Evolutionary conservation across 2,329 filamentous ascomycete species (phyloP).

Genomic region (Exophiala xenobiotica): DNA sequence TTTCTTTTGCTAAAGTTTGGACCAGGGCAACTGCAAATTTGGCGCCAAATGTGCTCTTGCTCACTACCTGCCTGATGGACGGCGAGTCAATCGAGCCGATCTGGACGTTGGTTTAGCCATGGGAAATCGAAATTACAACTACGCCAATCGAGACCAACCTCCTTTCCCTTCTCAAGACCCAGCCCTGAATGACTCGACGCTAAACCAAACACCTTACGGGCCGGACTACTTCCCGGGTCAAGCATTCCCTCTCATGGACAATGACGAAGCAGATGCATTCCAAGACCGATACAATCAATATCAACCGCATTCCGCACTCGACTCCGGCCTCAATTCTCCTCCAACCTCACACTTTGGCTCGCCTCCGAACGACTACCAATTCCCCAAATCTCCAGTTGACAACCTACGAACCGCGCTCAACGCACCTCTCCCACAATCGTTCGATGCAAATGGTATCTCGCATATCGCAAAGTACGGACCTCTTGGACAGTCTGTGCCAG

Average conservation of each 20-base stretch:
- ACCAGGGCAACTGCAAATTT: constrained; percentile 98
- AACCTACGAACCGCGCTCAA: constrained; percentile 77
- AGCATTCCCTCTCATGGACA: constrained; percentile 43
- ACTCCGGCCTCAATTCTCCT: constrained; percentile 59
- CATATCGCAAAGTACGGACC: constrained; percentile 86
- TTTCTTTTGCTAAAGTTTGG: constrained; percentile 30
- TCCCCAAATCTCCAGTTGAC: constrained; percentile 74
- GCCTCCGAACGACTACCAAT: constrained; percentile 72
- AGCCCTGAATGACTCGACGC: constrained; percentile 71
- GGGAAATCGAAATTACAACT: constrained; percentile 30
- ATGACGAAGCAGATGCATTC: constrained; percentile 42
- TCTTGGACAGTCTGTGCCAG: constrained; percentile 87
- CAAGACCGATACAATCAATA: constrained; percentile 38
- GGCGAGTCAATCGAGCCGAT: constrained; percentile 76
- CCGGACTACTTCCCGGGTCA: constrained; percentile 38
- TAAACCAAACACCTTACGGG: constrained; percentile 55
- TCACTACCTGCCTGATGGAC: constrained; percentile 90
- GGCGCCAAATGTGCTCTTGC: constrained; percentile 96
- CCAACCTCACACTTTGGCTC: constrained; percentile 73
- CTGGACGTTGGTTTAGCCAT: constrained; percentile 49
- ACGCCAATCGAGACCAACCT: constrained; percentile 60
- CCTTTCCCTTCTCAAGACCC: constrained; percentile 65
- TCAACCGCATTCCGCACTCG: constrained; percentile 55
- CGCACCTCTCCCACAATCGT: constrained; percentile 87
- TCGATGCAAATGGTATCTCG: constrained; percentile 93